A percentile compares a stretch with the other conserved stretches of the same genome.
These are phyloP conservation scores for Heterobasidion irregulare DNA, from an alignment of 1,284 basidiomycete genomes.

Conservation along the genomic window DNA sequence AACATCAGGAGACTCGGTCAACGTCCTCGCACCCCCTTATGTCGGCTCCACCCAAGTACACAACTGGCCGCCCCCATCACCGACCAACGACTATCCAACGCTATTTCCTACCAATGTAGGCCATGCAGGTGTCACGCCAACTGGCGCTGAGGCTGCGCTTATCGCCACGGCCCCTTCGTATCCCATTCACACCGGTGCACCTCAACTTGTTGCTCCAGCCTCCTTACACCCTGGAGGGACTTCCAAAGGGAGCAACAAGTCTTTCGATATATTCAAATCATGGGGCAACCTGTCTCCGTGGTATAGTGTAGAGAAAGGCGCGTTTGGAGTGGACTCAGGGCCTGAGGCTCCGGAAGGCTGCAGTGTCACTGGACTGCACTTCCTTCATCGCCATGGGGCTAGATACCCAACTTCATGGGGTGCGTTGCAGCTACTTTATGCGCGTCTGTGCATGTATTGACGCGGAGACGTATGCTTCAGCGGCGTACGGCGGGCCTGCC, in stretches of 20 bases:
- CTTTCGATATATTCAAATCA: constrained; percentile 60
- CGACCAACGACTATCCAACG: constrained; percentile 61
- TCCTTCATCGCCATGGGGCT: constrained; percentile 76
- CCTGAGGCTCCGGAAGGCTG: constrained; percentile 66
- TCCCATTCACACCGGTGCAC: constrained; percentile 64
- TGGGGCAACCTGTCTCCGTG: constrained; percentile 86
- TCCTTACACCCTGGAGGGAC: constrained; percentile 11
- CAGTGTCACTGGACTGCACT: constrained; percentile 62
- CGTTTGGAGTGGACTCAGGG: constrained; percentile 68
- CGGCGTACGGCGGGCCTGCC: constrained; percentile 59
- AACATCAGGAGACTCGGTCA: constrained; percentile 5
- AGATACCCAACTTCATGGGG: constrained; percentile 72
- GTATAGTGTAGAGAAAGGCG: constrained; percentile 63
- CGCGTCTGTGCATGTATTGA: constrained; percentile 9
- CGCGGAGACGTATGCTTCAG: constrained; percentile 21
- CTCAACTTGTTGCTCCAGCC: constrained; percentile 50
- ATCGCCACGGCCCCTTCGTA: constrained; percentile 73
- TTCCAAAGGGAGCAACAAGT: constrained; percentile 11
- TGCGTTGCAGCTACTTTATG: constrained; percentile 23
- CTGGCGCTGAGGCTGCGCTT: constrained; percentile 74
- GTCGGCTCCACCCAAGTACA: constrained; percentile 66
- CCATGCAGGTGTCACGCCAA: constrained; percentile 76
- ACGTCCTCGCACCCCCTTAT: constrained; percentile 43
- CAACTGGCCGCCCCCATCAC: constrained; percentile 61
- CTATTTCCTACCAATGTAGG: constrained; percentile 74